Percentiles rank a stretch among this genome's conserved stretches.
phyloP scores from a whole-genome alignment of 176 grass and related monocot genomes.

The Otatea glauca region DNA sequence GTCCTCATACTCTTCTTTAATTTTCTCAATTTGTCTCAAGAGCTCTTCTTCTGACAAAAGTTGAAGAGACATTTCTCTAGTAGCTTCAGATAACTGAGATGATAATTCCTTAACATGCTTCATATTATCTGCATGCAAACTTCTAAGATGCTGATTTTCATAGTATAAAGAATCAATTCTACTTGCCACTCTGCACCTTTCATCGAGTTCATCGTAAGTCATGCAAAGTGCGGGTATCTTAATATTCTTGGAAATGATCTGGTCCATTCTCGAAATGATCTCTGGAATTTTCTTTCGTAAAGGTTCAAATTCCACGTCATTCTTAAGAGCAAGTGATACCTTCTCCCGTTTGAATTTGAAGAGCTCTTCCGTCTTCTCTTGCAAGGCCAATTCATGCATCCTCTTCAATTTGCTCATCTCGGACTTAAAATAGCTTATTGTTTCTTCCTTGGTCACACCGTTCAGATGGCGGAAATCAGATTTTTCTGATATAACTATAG shows the following conservation, averaged over 20 bases:
- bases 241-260: constrained; percentile 70
- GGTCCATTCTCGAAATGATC: constrained; percentile 75
- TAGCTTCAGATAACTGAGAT: constrained; percentile 65
- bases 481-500: constrained; percentile 64
- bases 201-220: constrained; percentile 52
- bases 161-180: constrained; percentile 74
- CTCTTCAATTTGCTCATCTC: constrained; percentile 92
- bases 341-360: constrained; percentile 93
- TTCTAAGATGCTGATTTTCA: constrained; percentile 75
- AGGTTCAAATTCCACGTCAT: constrained; percentile 83
- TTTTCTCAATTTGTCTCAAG: constrained; percentile 67
- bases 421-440: constrained; percentile 84
- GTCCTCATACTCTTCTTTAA: constrained; percentile 62
- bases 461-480: constrained; percentile 86
- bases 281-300: constrained; percentile 82
- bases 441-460: constrained; percentile 68
- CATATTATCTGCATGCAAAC: constrained; percentile 72
- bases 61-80: constrained; percentile 58
- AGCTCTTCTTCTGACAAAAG: constrained; percentile 54
- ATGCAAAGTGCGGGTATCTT: constrained; percentile 46
- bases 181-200: constrained; percentile 56
- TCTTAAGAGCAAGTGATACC: constrained; percentile 70
- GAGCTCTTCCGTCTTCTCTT: constrained; percentile 89
- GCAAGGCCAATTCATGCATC: constrained; percentile 73
- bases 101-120: constrained; percentile 80